A percentile compares a stretch with the other conserved stretches of the same genome.
These are phyloP conservation scores for Juglanconis juglandina DNA, from an alignment of 2,329 filamentous ascomycete genomes.

Conservation along the genomic window DNA sequence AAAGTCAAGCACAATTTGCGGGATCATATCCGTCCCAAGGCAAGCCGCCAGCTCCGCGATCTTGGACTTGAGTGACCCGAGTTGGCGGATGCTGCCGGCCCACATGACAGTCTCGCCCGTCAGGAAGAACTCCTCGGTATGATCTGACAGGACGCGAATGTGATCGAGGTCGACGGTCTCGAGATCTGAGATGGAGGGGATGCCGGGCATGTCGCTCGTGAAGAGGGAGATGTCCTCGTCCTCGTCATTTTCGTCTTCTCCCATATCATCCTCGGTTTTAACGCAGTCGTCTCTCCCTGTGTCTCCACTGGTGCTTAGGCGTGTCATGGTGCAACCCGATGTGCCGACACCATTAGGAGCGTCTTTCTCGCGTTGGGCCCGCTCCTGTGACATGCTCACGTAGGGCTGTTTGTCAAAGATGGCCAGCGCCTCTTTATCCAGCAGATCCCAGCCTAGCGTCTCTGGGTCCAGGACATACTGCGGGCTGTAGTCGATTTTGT, in stretches of 20 bases:
- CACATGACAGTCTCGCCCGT: conserved; percentile 56
- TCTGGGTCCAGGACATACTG: conserved; percentile 72
- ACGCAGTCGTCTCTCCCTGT: conserved; percentile 8
- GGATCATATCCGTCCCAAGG: conserved; percentile 58
- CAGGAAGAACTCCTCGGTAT: conserved; percentile 35
- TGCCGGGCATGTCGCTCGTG: conserved; percentile 62
- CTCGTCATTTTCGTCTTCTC: conserved; percentile 21
- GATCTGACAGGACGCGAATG: conserved; percentile 51
- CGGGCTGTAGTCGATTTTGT: conserved; percentile 76
- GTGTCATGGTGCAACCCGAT: conserved; percentile 19
- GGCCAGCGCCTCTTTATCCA: conserved; percentile 50
- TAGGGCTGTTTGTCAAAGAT: conserved; percentile 56
- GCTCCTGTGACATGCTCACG: conserved; percentile 41
- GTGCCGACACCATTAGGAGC: conserved; percentile 8
- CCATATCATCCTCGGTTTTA: conserved; percentile 6
- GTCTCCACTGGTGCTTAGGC: conserved; percentile 21
- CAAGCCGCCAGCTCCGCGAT: conserved; percentile 67
- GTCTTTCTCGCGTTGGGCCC: conserved; percentile 26
- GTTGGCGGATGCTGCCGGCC: conserved; percentile 51
- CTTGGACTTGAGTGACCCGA: conserved; percentile 53
- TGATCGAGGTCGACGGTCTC: conserved; percentile 53
- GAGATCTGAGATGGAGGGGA: conserved; percentile 54
- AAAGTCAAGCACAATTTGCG: conserved; percentile 58
- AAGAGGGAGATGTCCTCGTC: conserved; percentile 45
- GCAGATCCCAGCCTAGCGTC: conserved; percentile 57